Evolutionary conservation across 108 stramenopile genomes (phyloP).

Genomic region (Hondaea fermentalgiana): DNA sequence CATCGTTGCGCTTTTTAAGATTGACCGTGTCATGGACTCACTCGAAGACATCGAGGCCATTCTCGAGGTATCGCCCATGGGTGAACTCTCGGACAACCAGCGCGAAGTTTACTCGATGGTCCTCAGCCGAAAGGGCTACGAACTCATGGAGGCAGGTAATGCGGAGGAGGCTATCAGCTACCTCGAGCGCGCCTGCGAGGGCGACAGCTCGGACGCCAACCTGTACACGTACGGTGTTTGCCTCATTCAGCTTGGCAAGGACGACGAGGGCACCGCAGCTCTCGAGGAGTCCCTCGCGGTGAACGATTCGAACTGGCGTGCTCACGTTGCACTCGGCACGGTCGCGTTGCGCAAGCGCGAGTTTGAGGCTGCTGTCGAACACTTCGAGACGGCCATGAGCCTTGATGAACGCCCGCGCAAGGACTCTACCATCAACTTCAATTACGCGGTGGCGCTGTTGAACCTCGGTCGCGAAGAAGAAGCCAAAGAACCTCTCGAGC

Average conservation of each 20-base stretch:
- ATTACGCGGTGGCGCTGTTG: background rate
- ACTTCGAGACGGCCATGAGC: background rate
- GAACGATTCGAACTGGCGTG: background rate
- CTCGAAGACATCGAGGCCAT: background rate
- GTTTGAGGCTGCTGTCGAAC: background rate
- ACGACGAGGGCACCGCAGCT: background rate
- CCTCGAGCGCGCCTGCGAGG: constrained; percentile 12
- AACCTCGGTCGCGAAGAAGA: background rate
- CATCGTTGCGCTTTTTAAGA: background rate
- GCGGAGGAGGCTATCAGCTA: background rate
- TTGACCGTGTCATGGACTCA: background rate
- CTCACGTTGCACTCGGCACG: background rate
- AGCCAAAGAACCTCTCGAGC: background rate
- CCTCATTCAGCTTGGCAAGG: background rate
- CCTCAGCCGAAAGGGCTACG: background rate
- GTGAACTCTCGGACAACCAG: background rate
- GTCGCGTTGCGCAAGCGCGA: background rate
- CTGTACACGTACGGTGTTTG: background rate
- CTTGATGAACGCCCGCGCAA: background rate
- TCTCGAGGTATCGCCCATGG: background rate
- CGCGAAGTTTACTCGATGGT: background rate
- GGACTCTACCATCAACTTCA: background rate
- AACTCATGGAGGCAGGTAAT: background rate
- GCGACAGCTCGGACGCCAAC: background rate
- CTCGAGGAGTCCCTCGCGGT: background rate